Evolutionary conservation across 2,329 filamentous ascomycete species (phyloP), one percentile per base, ranked within the genome.

Genomic region (Fusarium sp.): DNA sequence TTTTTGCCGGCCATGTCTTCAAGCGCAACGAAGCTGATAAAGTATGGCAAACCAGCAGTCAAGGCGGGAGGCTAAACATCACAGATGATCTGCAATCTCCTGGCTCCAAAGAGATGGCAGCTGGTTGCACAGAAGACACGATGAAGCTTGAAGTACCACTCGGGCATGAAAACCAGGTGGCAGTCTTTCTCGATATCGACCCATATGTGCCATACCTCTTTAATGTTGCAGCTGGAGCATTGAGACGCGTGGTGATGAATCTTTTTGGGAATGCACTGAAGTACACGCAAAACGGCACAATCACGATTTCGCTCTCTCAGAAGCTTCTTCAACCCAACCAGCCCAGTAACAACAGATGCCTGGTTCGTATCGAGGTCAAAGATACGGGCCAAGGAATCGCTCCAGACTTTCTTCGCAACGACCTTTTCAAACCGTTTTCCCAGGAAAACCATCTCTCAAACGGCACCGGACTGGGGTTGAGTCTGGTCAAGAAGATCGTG

Each of bases 371-470:
- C 19, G 84, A 81, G 0, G 84, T 92, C 4, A 79, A 81, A 0
- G 90, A 92, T 70, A 89, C 89, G 1, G 90, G 90, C 1, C 84
- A 83, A 53, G 90, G 90, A 5, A 92, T 92, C 46, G 84, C 84
- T 0, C 80, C 85, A 13, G 86, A 90, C 15, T 92, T 88, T 66
- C 78, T 91, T n/a, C 82, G 84, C 22, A 84, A 85, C 15, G 82
- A 84, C n/a, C 76, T 91, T 0, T 92, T 90, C 71, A 87, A 84
- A 0, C 87, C 89, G 0, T 91, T 91, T 58, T 77, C 82, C 0
- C 90, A 92, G 66, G 90, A 92, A 70, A 84, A 91, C 50, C 78
- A 80, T 0, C 76, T 92, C 5, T 81, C 84, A 0, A 83, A 85
- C 0, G 90, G 90, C 0, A 86, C 87, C 2, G 90, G 90, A 0